Evolutionary conservation across 2,329 filamentous ascomycete genomes (phyloP).

Genomic region (Cadophora malorum): DNA sequence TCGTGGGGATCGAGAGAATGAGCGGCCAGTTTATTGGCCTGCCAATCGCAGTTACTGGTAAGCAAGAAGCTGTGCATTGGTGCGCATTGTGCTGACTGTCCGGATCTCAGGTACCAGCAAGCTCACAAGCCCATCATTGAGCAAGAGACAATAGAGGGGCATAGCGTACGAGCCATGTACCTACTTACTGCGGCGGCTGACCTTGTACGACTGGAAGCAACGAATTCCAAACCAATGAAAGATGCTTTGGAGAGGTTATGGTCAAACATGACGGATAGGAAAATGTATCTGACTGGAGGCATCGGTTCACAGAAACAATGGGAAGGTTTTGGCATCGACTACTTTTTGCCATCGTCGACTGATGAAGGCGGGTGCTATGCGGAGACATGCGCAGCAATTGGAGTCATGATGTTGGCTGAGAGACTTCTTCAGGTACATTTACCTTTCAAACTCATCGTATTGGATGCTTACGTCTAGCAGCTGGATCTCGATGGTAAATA

Average conservation of each 20-base stretch:
- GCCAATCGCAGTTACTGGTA: slow-evolving; percentile 49
- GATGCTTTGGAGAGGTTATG: slow-evolving; percentile 57
- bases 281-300: slow-evolving; percentile 68
- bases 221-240: slow-evolving; percentile 16
- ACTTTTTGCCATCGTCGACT: slow-evolving; percentile 63
- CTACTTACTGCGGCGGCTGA: slow-evolving; percentile 64
- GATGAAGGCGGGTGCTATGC: slow-evolving; percentile 68
- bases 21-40: slow-evolving; percentile 55
- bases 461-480: slow-evolving; percentile 33
- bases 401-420: slow-evolving; percentile 65
- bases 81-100: slow-evolving; percentile 36
- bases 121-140: slow-evolving; percentile 61
- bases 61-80: not conserved
- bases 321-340: slow-evolving; percentile 65
- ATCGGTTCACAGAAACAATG: slow-evolving; percentile 63
- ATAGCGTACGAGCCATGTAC: slow-evolving; percentile 66
- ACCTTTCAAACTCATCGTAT: not conserved
- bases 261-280: slow-evolving; percentile 65
- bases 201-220: slow-evolving; percentile 51
- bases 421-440: slow-evolving; percentile 55
- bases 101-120: slow-evolving; percentile 58
- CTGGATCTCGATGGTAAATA: slow-evolving; percentile 59
- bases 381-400: slow-evolving; percentile 66
- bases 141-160: slow-evolving; percentile 62
- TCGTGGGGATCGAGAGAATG: slow-evolving; percentile 56